Evolutionary conservation across 1,139 yeast species (phyloP), one percentile per base, ranked within the genome.

Genomic region (Magnusiomyces magnusii): DNA sequence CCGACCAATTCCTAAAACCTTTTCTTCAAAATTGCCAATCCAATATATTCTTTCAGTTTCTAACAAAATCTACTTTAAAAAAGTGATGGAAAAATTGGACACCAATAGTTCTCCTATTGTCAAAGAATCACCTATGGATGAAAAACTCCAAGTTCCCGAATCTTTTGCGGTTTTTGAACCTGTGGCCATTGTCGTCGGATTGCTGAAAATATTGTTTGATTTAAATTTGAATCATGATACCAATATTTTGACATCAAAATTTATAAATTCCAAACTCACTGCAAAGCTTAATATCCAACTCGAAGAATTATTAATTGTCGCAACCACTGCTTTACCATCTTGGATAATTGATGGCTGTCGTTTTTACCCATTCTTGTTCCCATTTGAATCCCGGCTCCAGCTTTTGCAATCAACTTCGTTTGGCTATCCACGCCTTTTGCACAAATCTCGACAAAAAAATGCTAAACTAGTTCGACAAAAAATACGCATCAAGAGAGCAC

Each of bases 351-450:
- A 82, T 62, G 75, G 90, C 17, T 85, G 96, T 0, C 79, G 86
- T 58, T 78, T 82, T 28, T 91, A 80, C 67, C 90, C 96, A 13
- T 93, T 92, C 67, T 71, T 93, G 57, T 90, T 89, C 69, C 97
- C 98, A 0, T 76, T 92, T 58, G 95, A 86, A 61, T 83, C 95
- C 0, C 79, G 98, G 61, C 78, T 87, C 53, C 81, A 84, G 64
- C 91, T 89, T 68, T 73, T 93, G 60, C 95, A 88, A 66, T 85
- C 93, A 3, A 89, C 97, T 0, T 91, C 98, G 0, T 92, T 89
- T 76, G 98, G 98, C 0, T 87, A 88, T 70, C 89, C 96, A 0
- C 79, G 98, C 61, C 76, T 89, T 55, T 87, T 93, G 63, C 86
- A 86, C 62, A 80, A 84, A 57, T 90, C 96, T 96, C 89, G 84